phyloP scores from a whole-genome alignment of 352 stramenopile genomes.

The Phytophthora megakarya region DNA sequence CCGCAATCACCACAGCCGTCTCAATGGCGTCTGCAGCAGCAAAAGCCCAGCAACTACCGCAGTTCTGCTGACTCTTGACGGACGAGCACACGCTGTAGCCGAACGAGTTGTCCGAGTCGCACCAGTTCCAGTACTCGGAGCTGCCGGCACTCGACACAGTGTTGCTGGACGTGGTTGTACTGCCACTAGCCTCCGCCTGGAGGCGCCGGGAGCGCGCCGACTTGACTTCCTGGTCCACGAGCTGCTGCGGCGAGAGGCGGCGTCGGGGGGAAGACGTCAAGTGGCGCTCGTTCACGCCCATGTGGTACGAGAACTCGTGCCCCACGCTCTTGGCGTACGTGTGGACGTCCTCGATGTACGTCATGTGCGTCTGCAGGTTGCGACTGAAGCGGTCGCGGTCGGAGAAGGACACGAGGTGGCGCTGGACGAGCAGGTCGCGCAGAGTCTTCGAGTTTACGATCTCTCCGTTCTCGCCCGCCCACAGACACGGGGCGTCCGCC shows the following conservation, averaged over 20 bases:
- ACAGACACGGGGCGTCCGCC: conserved; percentile 49
- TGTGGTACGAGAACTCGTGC: conserved; percentile 66
- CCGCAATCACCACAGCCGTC: conserved; percentile 69
- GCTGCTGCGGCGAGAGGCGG: conserved; percentile 52
- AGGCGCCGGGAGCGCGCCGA: conserved; percentile 37
- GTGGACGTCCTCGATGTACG: conserved; percentile 78
- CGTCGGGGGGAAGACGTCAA: conserved; percentile 46
- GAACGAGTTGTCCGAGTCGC: conserved; percentile 65
- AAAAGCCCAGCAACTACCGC: conserved; percentile 84
- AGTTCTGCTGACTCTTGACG: conserved; percentile 85
- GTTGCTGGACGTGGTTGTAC: background rate
- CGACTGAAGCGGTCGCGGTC: conserved; percentile 35
- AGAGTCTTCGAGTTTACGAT: conserved; percentile 49
- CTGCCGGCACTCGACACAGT: conserved; percentile 30
- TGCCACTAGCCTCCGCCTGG: conserved; percentile 28
- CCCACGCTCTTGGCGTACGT: conserved; percentile 58
- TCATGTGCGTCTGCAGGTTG: conserved; percentile 77
- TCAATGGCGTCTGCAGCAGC: conserved; percentile 79
- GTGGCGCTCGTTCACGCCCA: conserved; percentile 73
- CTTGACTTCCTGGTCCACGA: conserved; percentile 66
- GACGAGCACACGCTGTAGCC: conserved; percentile 67
- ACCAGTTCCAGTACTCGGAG: conserved; percentile 70
- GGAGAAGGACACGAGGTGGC: conserved; percentile 33
- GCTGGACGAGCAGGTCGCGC: conserved; percentile 52
- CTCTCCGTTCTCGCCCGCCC: conserved; percentile 51